These are phyloP conservation scores for Galeopsis tetrahit DNA, from an alignment of 257 asterid genomes.

Conservation along the genomic window DNA sequence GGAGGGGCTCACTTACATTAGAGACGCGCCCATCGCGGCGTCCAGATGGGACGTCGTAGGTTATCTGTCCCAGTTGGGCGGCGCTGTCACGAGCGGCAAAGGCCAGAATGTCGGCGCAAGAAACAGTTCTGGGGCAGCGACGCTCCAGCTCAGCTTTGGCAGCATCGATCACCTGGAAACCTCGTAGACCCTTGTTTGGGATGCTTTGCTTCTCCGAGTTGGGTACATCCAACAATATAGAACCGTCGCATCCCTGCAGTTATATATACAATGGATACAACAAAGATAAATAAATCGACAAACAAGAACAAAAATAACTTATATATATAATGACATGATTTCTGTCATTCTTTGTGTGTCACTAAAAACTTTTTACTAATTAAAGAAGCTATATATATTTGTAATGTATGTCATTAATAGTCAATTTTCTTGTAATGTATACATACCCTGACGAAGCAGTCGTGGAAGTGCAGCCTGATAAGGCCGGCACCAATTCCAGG, in stretches of 20 bases:
- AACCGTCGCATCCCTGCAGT: slow-evolving; percentile 67
- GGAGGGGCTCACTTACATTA: slow-evolving; percentile 38
- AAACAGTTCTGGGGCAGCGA: slow-evolving; percentile 51
- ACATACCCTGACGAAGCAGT: slow-evolving; percentile 73
- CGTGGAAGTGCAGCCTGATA: slow-evolving; percentile 71
- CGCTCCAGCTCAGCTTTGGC: slow-evolving; percentile 58
- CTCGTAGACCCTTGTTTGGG: slow-evolving; percentile 56
- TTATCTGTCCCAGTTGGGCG: slow-evolving; percentile 42
- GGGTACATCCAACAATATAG: slow-evolving; percentile 48
- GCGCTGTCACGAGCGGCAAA: slow-evolving; percentile 78
- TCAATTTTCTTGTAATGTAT: too few relatives aligned
- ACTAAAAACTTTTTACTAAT: too few relatives aligned
- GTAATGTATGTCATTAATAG: too few relatives aligned
- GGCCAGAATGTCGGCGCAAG: slow-evolving; percentile 66
- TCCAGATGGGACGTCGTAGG: slow-evolving; percentile 55
- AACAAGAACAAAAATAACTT: too few relatives aligned
- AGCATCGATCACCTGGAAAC: slow-evolving; percentile 61
- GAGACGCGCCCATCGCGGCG: slow-evolving; percentile 64
- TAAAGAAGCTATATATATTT: too few relatives aligned
- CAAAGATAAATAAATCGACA: too few relatives aligned
- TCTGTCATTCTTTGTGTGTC: too few relatives aligned
- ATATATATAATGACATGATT: too few relatives aligned
- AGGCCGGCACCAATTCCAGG: slow-evolving; percentile 75
- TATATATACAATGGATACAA: too few relatives aligned
- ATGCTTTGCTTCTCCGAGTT: slow-evolving; percentile 51